These are phyloP conservation scores for Seminavis robusta DNA, from an alignment of 108 stramenopile genomes.

Conservation along the genomic window DNA sequence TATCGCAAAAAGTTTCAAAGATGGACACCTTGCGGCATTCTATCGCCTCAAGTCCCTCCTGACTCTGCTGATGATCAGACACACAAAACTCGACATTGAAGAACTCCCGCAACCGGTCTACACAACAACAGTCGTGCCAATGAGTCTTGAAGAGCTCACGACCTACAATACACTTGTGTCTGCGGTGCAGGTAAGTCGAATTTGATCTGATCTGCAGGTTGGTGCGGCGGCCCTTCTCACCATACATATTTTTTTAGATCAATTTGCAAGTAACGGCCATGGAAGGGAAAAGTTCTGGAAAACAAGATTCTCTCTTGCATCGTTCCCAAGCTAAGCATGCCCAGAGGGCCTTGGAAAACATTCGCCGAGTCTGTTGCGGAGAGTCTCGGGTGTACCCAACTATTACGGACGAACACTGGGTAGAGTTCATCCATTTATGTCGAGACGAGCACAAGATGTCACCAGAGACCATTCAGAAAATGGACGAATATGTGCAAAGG, in stretches of 20 bases:
- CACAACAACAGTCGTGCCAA: conserved; percentile 24
- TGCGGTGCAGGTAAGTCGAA: conserved; percentile 63
- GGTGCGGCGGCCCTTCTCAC: too few relatives aligned
- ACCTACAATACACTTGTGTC: conserved; percentile 78
- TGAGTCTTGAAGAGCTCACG: conserved; percentile 55
- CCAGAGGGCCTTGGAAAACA: conserved; percentile 52
- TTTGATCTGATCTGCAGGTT: too few relatives aligned
- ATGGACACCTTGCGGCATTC: conserved; percentile 48
- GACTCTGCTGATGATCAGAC: conserved; percentile 72
- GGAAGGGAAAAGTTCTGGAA: conserved; percentile 73
- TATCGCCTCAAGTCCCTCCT: conserved; percentile 58
- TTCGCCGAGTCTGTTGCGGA: conserved; percentile 77
- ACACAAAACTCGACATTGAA: conserved; percentile 68
- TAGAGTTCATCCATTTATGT: conserved; percentile 63
- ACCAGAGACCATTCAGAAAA: conserved; percentile 30
- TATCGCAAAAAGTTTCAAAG: conserved; percentile 52
- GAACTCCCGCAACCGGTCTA: conserved; percentile 58
- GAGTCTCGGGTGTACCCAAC: conserved; percentile 49
- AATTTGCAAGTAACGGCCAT: conserved; percentile 64
- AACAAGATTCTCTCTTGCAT: conserved; percentile 81
- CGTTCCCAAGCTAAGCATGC: conserved; percentile 60
- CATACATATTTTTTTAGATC: too few relatives aligned
- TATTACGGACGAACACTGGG: conserved; percentile 38
- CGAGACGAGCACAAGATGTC: conserved; percentile 30
- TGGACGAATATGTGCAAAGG: conserved; percentile 55